Evolutionary conservation across 2,329 filamentous ascomycete genomes (phyloP).

Genomic region (Dichotomopilus funicola): DNA sequence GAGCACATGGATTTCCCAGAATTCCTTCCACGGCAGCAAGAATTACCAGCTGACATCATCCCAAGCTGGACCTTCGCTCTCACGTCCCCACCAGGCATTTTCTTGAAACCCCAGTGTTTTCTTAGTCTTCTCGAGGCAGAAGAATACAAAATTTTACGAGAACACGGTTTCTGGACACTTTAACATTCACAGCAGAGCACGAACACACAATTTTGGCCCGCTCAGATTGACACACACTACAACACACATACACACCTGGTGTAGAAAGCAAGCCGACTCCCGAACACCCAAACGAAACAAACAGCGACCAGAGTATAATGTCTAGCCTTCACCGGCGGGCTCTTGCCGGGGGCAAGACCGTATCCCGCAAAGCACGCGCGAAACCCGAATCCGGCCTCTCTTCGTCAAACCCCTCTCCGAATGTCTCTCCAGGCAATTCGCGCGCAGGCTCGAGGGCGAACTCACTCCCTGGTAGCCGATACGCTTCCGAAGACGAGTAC

Average conservation of each 20-base stretch:
- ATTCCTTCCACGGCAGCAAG: no score
- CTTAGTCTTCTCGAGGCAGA: no score
- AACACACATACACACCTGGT: neutral
- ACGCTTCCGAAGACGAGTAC: constrained; percentile 58
- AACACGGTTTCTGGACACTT: no score
- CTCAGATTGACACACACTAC: no score
- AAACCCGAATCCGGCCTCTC: constrained; percentile 49
- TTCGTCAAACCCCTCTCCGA: constrained; percentile 52
- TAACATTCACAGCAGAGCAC: no score
- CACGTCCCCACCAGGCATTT: no score
- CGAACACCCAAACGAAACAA: neutral
- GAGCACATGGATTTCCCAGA: no score
- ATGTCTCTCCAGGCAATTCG: constrained; percentile 52
- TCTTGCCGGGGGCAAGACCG: constrained; percentile 65
- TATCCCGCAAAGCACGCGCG: constrained; percentile 60
- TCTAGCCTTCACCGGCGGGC: constrained; percentile 62
- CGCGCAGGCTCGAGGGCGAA: constrained; percentile 50
- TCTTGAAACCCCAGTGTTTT: no score
- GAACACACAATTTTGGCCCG: no score
- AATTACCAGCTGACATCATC: no score
- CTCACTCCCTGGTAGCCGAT: constrained; percentile 55
- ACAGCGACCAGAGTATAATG: constrained; percentile 35
- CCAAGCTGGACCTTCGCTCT: no score
- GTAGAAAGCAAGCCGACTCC: neutral
- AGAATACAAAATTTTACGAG: no score